Percentiles rank a stretch among this genome's conserved stretches.
Conservation (phyloP, 306 rosid genomes). For the Trichosanthes cucumerina region DNA sequence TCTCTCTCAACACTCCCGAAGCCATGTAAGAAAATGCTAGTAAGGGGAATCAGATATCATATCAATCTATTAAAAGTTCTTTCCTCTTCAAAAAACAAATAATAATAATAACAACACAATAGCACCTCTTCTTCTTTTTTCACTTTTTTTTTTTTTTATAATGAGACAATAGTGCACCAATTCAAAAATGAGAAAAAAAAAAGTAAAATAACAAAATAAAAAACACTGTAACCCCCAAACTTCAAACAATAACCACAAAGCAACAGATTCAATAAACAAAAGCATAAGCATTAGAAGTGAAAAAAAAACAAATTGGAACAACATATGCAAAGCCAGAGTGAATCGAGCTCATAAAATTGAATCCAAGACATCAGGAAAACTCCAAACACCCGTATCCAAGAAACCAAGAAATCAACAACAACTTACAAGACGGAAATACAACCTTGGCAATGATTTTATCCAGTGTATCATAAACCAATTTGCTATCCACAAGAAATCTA, state of each 20-base stretch:
- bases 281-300: not conserved
- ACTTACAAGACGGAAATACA: constrained; percentile 64
- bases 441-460: constrained; percentile 58
- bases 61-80: no score
- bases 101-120: no score
- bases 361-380: not conserved
- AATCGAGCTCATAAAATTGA: not conserved
- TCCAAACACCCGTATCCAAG: not conserved
- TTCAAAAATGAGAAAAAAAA: not conserved
- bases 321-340: not conserved
- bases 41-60: not conserved
- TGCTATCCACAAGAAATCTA: constrained; percentile 79
- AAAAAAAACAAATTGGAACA: not conserved
- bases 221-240: not conserved
- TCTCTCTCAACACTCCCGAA: not conserved
- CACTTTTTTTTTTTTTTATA: not conserved
- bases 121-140: not conserved
- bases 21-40: not conserved
- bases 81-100: no score
- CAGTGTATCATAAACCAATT: constrained; percentile 72
- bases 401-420: not conserved
- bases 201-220: not conserved
- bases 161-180: not conserved
- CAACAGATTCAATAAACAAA: not conserved
- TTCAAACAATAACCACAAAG: not conserved